phyloP scores from a whole-genome alignment of 176 grass and related monocot species.

The Paspalum vaginatum region DNA sequence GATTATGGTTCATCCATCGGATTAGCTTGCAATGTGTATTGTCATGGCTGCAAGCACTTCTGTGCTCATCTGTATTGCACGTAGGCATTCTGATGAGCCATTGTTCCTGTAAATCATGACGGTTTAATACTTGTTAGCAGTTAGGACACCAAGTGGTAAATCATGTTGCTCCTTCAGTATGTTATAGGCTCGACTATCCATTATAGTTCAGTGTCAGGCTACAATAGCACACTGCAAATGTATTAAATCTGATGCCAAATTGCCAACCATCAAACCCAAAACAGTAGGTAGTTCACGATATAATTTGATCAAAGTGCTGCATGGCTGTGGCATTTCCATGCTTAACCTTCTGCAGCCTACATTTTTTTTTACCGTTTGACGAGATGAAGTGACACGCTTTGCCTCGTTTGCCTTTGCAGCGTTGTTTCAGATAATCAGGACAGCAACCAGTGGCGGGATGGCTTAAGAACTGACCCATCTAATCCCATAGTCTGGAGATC shows the following conservation, averaged over 20 bases:
- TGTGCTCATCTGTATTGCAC: neutral
- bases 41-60: neutral
- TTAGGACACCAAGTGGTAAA: neutral
- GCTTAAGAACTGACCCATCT: conserved; percentile 16
- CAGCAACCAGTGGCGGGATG: conserved; percentile 50
- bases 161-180: no score
- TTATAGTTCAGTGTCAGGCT: neutral
- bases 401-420: conserved; percentile 35
- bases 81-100: neutral
- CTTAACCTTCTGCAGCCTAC: neutral
- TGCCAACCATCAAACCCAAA: neutral
- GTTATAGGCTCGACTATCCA: no score
- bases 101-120: neutral
- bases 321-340: neutral
- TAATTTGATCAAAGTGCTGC: neutral
- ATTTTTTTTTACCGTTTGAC: neutral
- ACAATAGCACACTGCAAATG: neutral
- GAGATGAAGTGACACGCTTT: neutral
- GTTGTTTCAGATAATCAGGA: conserved; percentile 71
- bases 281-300: neutral
- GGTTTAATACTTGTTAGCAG: neutral
- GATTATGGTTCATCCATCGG: neutral
- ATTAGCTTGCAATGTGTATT: neutral
- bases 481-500: conserved; percentile 14
- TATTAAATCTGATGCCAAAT: neutral